These are phyloP conservation scores for Piper betle DNA, from an alignment of 164 flowering plant species.

Conservation along the genomic window DNA sequence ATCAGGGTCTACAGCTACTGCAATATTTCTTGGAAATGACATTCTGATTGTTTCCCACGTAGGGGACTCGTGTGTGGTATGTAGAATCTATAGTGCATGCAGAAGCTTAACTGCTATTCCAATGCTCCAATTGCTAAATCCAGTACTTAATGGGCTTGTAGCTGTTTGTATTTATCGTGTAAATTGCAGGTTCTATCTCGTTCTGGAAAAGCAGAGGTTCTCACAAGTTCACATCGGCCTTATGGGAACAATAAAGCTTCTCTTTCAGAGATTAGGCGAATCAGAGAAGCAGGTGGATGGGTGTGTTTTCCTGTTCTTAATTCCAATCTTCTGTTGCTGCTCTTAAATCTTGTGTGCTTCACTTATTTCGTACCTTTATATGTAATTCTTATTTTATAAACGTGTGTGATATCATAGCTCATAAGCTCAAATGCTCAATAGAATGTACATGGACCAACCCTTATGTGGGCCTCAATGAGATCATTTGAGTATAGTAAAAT, in stretches of 20 bases:
- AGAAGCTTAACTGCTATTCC: neutral
- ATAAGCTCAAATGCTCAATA: no score
- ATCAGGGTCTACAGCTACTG: constrained; percentile 96
- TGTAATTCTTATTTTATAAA: no score
- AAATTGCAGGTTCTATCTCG: constrained; percentile 62
- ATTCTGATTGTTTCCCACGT: constrained; percentile 60
- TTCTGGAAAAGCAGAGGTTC: constrained; percentile 64
- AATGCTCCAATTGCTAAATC: neutral
- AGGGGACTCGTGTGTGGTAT: constrained; percentile 84
- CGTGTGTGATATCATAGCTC: neutral
- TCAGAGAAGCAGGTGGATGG: constrained; percentile 99
- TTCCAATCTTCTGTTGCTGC: constrained; percentile 2
- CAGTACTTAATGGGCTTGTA: neutral
- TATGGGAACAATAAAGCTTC: constrained; percentile 71
- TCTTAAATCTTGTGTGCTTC: neutral
- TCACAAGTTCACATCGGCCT: constrained; percentile 82
- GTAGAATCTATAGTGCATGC: neutral
- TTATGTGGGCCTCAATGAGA: no score
- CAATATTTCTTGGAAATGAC: constrained; percentile 46
- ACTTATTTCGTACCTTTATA: neutral
- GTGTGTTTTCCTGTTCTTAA: constrained; percentile 55
- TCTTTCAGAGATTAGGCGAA: constrained; percentile 73
- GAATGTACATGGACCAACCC: no score
- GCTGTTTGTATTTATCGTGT: neutral
- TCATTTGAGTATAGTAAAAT: no score